Evolutionary conservation across 176 grass and related monocot species (phyloP), one percentile per base, ranked within the genome.

Genomic region (Paspalum vaginatum): DNA sequence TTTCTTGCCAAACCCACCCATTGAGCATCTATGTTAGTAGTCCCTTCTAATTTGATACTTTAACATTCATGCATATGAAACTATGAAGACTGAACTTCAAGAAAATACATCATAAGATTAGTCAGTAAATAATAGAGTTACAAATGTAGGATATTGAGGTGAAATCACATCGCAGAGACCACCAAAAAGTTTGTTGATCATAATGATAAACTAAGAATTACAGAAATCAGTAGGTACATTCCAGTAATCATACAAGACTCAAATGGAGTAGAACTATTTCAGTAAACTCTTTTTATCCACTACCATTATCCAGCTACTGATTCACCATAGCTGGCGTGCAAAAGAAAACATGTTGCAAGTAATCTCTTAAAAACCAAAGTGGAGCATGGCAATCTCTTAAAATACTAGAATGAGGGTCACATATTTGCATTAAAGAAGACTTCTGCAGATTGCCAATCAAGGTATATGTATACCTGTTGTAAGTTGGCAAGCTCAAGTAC

Each of bases 381-480:
- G 60, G 9, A 78, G 11, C 54, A 49, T 21, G 42, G 2, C 1
- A 8, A 16, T 72, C 18, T 3, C 24, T 71, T 40, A 17, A 24
- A n/a, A 60, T 60, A 45, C 2, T 38, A 76, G 14, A 72, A 65
- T 12, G 48, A 8, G 18, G 27, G 75, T 54, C 43, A 68, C 44
- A 59, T 84, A 22, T 61, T 21, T 20, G 32, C 49, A 54, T 11
- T 48, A 14, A 9, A 32, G 11, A 57, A 64, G 15, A 38, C 2
- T 40, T 25, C 15, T 40, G 8, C 40, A 76, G 20, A 70, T 70
- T 78, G 48, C 45, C 0, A 70, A 25, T 41, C 9, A 77, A 84
- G 6, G 45, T 70, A 41, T 65, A 71, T 70, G 61, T 49, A 70
- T 79, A 84, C 52, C 81, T 79, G 7, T 9, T 40, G 43, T 44